These are phyloP conservation scores for Scenedesmus sp. DNA, from an alignment of 163 green algal genomes.

Conservation along the genomic window DNA sequence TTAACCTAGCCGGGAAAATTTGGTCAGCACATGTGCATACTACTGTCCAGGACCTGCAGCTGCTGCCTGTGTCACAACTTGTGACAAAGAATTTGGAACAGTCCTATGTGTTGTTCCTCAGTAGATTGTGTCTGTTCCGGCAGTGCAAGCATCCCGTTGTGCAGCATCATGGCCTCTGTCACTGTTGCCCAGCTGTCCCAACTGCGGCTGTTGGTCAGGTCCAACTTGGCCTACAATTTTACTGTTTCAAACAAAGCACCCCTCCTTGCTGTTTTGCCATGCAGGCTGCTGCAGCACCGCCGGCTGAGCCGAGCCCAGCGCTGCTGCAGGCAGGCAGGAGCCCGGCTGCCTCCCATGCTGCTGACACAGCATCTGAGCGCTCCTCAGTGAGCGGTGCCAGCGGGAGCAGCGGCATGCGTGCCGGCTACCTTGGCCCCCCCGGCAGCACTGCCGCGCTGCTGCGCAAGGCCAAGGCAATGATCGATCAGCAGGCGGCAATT, in stretches of 20 bases:
- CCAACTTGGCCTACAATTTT: no score
- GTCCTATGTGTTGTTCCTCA: no score
- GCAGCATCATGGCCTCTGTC: no score
- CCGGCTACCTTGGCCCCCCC: neutral
- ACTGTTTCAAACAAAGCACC: neutral
- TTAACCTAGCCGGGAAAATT: no score
- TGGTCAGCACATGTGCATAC: no score
- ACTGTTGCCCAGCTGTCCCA: no score
- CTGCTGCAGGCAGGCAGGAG: neutral
- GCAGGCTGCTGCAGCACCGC: conserved; percentile 9
- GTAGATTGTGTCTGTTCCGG: no score
- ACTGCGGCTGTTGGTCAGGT: no score
- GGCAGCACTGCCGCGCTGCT: conserved; percentile 29
- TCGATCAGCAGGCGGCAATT: conserved; percentile 16
- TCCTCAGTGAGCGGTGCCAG: conserved; percentile 26
- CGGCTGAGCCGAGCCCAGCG: neutral
- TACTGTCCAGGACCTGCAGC: no score
- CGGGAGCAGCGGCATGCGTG: conserved; percentile 6
- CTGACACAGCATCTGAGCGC: conserved; percentile 13
- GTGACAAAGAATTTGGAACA: no score
- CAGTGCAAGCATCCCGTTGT: no score
- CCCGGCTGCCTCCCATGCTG: neutral
- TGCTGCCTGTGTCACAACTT: no score
- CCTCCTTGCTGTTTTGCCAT: neutral
- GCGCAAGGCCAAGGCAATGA: conserved; percentile 11